Evolutionary conservation across 2,329 filamentous ascomycete genomes (phyloP), one percentile per base, ranked within the genome.

Genomic region (Rachicladosporium sp.): DNA sequence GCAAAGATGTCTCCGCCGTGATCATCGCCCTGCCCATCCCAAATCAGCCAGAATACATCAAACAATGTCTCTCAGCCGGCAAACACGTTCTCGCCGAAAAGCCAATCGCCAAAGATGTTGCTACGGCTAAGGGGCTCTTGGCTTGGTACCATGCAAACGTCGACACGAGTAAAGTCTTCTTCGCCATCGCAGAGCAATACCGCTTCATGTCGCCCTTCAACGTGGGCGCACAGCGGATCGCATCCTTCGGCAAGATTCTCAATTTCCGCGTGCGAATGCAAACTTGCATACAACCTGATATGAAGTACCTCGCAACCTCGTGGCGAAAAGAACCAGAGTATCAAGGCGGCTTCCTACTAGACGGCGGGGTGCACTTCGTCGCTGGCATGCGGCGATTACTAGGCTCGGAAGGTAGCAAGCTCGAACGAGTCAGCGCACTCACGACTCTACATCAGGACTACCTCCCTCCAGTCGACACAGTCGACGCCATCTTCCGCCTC

Each of bases 261-360:
- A 63, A 70, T 9, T 80, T 82, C 56, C 61, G 64, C n/a, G 57
- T 69, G 4, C 60, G 66, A 29, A 54, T 69, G 40, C 63, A 66
- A 43, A 55, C 53, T 2, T 59, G 65, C 43, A 64, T 78, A 0
- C 52, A 60, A 40, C 54, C 58, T 2, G 71, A 68, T 6, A 63
- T 60, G n/a, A 75, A 76, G 54, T 76, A 75, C 52, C 70, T 63
- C 46, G 67, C 70, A 45, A 74, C 70, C 0, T 50, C 60, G 8
- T 75, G 82, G 83, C 75, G 83, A 40, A 80, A 79, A 57, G 70
- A 63, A 40, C 82, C 82, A 1, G 67, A 72, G 38, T 74, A 84
- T 54, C 81, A 86, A 59, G 83, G 82, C 40, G 82, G 83, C 0
- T 87, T 86, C 55, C 57, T 87, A 40, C 71, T 88, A 2, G 82